Evolutionary conservation across 1,139 yeast genomes (phyloP).

Genomic region (Sugiyamaella novakii): DNA sequence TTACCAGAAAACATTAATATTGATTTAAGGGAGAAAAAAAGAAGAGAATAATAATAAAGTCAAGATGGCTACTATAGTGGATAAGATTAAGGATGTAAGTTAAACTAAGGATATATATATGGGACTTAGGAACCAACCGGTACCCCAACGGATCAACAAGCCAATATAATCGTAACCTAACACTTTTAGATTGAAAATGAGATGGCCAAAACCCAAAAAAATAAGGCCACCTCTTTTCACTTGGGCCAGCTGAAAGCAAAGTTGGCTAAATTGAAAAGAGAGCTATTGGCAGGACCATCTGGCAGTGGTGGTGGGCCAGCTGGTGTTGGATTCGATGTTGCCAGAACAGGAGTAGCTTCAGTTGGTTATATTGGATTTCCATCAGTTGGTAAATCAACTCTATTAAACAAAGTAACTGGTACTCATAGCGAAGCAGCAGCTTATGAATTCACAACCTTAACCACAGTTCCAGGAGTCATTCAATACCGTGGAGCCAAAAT

Average conservation of each 20-base stretch:
- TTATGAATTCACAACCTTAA: conserved; percentile 93
- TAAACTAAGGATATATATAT: not conserved
- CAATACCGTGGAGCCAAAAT: conserved; percentile 96
- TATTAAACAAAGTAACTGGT: conserved; percentile 85
- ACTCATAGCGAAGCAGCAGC: conserved; percentile 98
- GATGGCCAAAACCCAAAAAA: conserved; percentile 92
- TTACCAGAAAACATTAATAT: too few relatives aligned
- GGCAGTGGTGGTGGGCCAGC: conserved; percentile 89
- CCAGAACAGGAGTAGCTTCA: conserved; percentile 95
- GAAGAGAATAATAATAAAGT: not conserved
- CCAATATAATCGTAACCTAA: conserved; percentile 1
- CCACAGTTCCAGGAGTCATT: conserved; percentile 96
- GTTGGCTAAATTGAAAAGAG: conserved; percentile 90
- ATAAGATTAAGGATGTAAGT: conserved; percentile 47
- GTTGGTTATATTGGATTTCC: conserved; percentile 99
- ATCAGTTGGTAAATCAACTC: conserved; percentile 90
- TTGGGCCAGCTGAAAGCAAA: conserved; percentile 96
- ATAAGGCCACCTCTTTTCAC: conserved; percentile 94
- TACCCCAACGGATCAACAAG: not conserved
- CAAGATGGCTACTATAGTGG: conserved; percentile 76
- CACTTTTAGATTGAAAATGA: conserved; percentile 71
- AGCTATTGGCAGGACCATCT: conserved; percentile 76
- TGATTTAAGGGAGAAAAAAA: not conserved
- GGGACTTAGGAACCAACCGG: too few relatives aligned
- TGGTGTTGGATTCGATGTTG: conserved; percentile 91